Evolutionary conservation across 2,329 filamentous ascomycete species (phyloP), one percentile per base, ranked within the genome.

Genomic region (Aschersonia sp.): DNA sequence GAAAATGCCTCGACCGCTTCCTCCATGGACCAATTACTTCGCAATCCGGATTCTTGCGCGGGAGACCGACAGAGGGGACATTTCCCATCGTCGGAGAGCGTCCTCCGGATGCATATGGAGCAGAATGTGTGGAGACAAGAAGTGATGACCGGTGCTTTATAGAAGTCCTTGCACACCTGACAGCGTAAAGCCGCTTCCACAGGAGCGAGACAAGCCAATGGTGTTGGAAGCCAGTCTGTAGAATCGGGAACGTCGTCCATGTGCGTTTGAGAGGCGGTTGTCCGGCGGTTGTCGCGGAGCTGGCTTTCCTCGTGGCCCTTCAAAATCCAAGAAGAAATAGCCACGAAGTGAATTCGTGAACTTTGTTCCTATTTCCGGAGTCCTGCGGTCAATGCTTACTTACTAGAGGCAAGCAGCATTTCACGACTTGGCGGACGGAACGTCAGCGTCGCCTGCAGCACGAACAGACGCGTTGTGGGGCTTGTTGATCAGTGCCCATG

Each of bases 91-190:
- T 78, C 75, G 2, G 83, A 82, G 1, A 98, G 74, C 51, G 85
- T 88, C 52, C 89, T 77, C 31, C 92, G 84, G 61, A 98, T 97
- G 64, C 92, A 98, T 47, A 94, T 70, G 5, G 91, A 96, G 72
- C 92, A 98, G 61, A 98, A 98, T 0, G 92, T 97, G 62, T 98
- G 92, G 47, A 80, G 85, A 68, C 92, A 98, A 1, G 86, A 85
- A 1, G 92, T 98, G 52, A 96, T 83, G 78, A 98, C 92, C 0
- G 92, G 92, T 46, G 89, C 94, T 51, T 80, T 80, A 69, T 86
- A 97, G 66, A 97, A 94, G 64, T 98, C 94, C 63, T 97, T 97
- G 77, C 92, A 98, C 51, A 98, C 85, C 65, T 97, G 87, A 66
- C 92, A 98, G 56, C 92, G 86, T 28, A 98, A 73, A 3, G 89